Conservation (phyloP, 2,329 filamentous ascomycete species). For the Beauveria australis region DNA sequence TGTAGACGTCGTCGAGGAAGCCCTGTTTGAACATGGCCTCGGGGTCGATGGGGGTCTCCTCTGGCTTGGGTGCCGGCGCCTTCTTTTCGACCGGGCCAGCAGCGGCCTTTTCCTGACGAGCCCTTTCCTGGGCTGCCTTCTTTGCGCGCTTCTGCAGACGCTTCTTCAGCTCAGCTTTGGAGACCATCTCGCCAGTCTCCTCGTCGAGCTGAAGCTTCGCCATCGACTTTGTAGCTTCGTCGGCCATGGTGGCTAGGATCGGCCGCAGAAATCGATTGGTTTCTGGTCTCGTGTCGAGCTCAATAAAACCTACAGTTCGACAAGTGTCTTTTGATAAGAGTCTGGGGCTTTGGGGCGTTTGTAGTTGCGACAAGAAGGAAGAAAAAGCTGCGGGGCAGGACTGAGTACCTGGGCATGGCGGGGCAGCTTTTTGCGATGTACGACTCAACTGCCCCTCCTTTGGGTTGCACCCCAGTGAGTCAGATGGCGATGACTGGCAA, state of each 20-base stretch:
- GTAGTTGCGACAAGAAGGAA: no score
- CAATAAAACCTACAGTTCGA: no score
- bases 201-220: slow-evolving; percentile 54
- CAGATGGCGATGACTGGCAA: no score
- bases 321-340: no score
- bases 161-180: slow-evolving; percentile 55
- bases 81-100: slow-evolving; percentile 34
- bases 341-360: no score
- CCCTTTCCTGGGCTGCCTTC: slow-evolving; percentile 54
- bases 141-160: slow-evolving; percentile 48
- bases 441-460: no score
- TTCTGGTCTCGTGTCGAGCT: not conserved
- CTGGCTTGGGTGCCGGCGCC: slow-evolving; percentile 33
- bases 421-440: no score
- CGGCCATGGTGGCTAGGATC: slow-evolving; percentile 32
- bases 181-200: slow-evolving; percentile 57
- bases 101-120: slow-evolving; percentile 74
- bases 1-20: slow-evolving; percentile 65
- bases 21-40: slow-evolving; percentile 74
- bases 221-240: slow-evolving; percentile 37
- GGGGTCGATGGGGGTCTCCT: slow-evolving; percentile 39
- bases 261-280: not conserved
- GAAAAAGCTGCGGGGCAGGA: no score
- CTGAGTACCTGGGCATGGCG: no score
- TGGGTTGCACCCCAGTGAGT: no score